These are phyloP conservation scores for Ceratonia siliqua DNA, from an alignment of 306 rosid genomes.

Conservation along the genomic window DNA sequence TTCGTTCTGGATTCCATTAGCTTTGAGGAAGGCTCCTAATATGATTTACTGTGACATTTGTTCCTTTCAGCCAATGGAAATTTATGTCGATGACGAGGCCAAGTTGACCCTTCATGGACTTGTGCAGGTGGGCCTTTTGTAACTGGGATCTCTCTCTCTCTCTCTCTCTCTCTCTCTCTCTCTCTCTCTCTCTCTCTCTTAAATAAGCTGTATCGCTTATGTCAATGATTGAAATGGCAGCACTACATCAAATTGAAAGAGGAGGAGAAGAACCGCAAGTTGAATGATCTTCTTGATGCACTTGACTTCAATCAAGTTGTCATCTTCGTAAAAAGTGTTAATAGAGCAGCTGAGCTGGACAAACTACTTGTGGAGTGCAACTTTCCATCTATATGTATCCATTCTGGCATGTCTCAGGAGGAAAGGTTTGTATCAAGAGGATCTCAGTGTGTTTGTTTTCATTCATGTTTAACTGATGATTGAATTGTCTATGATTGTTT, in stretches of 20 bases:
- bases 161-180: not conserved
- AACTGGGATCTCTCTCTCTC: not conserved
- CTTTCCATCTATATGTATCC: slow-evolving; percentile 78
- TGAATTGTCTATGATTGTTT: not conserved
- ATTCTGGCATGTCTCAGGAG: slow-evolving; percentile 81
- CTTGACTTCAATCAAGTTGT: slow-evolving; percentile 82
- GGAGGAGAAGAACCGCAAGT: slow-evolving; percentile 75
- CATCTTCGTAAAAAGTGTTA: slow-evolving; percentile 75
- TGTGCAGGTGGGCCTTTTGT: slow-evolving; percentile 54
- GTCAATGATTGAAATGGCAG: slow-evolving; percentile 40
- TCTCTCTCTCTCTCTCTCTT: not conserved
- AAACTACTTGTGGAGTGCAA: slow-evolving; percentile 75
- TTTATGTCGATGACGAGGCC: slow-evolving; percentile 80
- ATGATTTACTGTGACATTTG: slow-evolving; percentile 68
- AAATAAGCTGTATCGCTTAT: slow-evolving; percentile 16
- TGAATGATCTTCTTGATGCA: slow-evolving; percentile 85
- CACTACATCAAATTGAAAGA: slow-evolving; percentile 82
- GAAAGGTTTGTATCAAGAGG: slow-evolving; percentile 55
- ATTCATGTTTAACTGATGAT: not conserved
- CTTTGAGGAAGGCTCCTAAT: slow-evolving; percentile 64
- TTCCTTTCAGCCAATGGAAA: slow-evolving; percentile 92
- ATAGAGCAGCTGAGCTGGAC: slow-evolving; percentile 80
- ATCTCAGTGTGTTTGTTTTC: not conserved
- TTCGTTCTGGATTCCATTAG: slow-evolving; percentile 70
- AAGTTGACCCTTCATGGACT: slow-evolving; percentile 80